Base-by-base conservation (phyloP, 2,329 filamentous ascomycete species). In the Stachybotrys elegans region DNA sequence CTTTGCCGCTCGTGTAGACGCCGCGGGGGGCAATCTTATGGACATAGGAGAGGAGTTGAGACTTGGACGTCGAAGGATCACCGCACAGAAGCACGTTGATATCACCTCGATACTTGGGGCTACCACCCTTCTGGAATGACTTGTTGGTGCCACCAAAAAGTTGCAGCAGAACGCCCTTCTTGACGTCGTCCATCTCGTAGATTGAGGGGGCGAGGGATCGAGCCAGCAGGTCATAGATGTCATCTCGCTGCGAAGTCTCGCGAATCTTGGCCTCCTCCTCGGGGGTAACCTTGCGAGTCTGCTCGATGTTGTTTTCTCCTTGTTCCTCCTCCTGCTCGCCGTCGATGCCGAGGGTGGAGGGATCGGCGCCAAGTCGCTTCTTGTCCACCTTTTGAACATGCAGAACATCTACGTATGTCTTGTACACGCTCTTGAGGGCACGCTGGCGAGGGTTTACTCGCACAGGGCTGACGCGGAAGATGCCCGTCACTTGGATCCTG, bases 81-180 rank as follows among this genome's bases (percentile, higher is more conserved):
- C 93, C 93, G 58, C 93, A 98, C 27, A 98, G 84, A 35, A 98
- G 77, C 41, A 98, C 81, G 62, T 98, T 98, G 71, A 98, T 96
- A 65, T 98, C 93, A 50, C 93, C 93, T 71, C 93, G 82, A 65
- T 98, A 98, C 57, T 86, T 91, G 6, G 93, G 93, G 59, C 88
- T 95, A 46, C 91, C 93, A 44, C 93, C 93, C 67, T 96, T 97
- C 47, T 95, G 81, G 65, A 98, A 98, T 1, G 88, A 88, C 70
- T 98, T 98, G 73, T 98, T 98, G 25, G 93, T 95, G 45, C 93
- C 93, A 29, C 93, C 92, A 61, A 98, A 98, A 32, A 98, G 80
- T 60, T 98, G 93, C 4, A 98, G 81, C 11, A 98, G 74, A 49
- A 98, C 96, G 11, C 93, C 93, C 69, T 98, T 98, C 75, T 98